phyloP scores from a whole-genome alignment of 2,329 filamentous ascomycete species.

The Botryotinia globosa region DNA sequence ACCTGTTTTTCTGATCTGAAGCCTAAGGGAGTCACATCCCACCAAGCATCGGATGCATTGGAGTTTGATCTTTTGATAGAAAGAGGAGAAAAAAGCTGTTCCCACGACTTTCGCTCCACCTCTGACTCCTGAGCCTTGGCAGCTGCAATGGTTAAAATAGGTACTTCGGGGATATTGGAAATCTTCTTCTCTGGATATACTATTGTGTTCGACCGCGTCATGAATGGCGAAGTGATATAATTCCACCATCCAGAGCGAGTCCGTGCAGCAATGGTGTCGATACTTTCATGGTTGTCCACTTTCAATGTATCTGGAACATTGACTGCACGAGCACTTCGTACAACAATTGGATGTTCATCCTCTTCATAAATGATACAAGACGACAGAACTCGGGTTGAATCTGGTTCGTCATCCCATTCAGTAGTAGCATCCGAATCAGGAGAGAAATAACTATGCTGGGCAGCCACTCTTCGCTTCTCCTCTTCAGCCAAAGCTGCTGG shows the following conservation, averaged over 20 bases:
- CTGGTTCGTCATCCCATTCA: slow-evolving; percentile 34
- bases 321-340: slow-evolving; percentile 42
- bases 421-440: slow-evolving; percentile 36
- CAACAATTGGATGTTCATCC: slow-evolving; percentile 51
- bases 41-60: slow-evolving; percentile 41
- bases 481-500: slow-evolving; percentile 41
- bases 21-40: slow-evolving; percentile 32
- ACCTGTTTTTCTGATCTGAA: slow-evolving; percentile 27
- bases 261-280: slow-evolving; percentile 36
- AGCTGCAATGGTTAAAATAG: slow-evolving; percentile 38
- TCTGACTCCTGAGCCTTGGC: slow-evolving; percentile 31
- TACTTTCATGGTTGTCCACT: slow-evolving; percentile 29
- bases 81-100: slow-evolving; percentile 37
- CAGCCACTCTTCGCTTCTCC: slow-evolving; percentile 31
- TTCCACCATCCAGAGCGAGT: slow-evolving; percentile 76
- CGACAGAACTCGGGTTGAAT: slow-evolving; percentile 31
- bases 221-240: slow-evolving; percentile 68
- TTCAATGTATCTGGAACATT: slow-evolving; percentile 31
- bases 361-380: slow-evolving; percentile 70
- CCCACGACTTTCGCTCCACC: slow-evolving; percentile 35
- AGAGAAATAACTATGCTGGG: slow-evolving; percentile 35
- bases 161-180: slow-evolving; percentile 35
- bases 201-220: slow-evolving; percentile 39
- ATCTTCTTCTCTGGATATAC: slow-evolving; percentile 24
- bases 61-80: slow-evolving; percentile 35